Conservation (phyloP, 176 grass and related monocot species). For the Pontederia crassipes region DNA sequence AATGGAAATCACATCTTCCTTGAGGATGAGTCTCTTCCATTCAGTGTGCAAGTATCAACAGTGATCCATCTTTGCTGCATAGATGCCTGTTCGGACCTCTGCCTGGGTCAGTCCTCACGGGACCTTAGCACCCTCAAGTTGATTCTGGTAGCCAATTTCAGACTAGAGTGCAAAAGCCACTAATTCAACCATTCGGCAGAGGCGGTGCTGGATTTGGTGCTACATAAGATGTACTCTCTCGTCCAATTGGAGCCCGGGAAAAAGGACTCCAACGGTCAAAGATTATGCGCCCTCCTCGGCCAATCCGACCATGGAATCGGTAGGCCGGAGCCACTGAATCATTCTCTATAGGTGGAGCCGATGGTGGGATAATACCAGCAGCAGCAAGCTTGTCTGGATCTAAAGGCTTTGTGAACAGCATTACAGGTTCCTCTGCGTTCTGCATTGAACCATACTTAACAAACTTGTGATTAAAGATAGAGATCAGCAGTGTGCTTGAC, state of each 20-base stretch:
- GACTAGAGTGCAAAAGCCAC: no score
- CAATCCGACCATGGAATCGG: constrained; percentile 65
- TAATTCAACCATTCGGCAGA: no score
- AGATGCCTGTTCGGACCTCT: no score
- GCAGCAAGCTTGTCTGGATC: constrained; percentile 54
- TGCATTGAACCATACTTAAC: constrained; percentile 15
- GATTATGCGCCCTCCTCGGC: constrained; percentile 89
- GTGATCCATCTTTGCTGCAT: no score
- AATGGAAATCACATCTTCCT: no score
- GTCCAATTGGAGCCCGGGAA: constrained; percentile 36
- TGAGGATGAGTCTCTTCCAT: no score
- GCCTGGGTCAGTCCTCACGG: no score
- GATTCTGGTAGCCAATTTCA: no score
- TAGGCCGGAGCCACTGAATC: constrained; percentile 36
- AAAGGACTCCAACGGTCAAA: constrained; percentile 86
- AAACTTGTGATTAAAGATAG: constrained; percentile 7
- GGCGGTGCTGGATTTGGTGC: neutral
- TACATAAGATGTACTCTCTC: constrained; percentile 13
- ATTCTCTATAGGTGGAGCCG: constrained; percentile 53
- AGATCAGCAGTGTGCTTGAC: neutral
- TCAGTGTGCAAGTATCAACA: no score
- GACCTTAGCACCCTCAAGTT: no score
- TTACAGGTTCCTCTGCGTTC: constrained; percentile 75
- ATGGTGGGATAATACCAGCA: constrained; percentile 50
- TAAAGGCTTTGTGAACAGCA: constrained; percentile 70